Conservation (phyloP, 108 stramenopile genomes). For the Epithemia pelagica region DNA sequence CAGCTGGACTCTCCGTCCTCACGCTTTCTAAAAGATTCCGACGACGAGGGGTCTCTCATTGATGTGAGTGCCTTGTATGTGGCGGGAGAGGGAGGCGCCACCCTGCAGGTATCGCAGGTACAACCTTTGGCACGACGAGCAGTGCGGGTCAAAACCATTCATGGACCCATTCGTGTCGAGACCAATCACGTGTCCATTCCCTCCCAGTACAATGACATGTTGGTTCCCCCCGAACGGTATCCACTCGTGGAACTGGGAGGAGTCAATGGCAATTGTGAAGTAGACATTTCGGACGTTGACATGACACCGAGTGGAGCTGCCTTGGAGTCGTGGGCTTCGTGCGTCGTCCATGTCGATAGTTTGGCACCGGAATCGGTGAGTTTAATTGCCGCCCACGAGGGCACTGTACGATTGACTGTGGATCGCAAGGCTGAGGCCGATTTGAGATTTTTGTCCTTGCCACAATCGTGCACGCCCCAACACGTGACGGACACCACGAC, state of each 20-base stretch:
- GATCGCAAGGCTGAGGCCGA: constrained; percentile 86
- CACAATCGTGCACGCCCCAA: not conserved
- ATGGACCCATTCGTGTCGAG: constrained; percentile 50
- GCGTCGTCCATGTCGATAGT: constrained; percentile 74
- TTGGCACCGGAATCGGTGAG: constrained; percentile 65
- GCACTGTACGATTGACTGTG: constrained; percentile 48
- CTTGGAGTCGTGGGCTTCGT: constrained; percentile 14
- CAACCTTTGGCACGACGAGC: constrained; percentile 16
- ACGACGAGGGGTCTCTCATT: constrained; percentile 63
- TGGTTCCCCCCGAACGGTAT: constrained; percentile 15
- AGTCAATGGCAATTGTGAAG: constrained; percentile 84
- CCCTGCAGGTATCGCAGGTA: not conserved
- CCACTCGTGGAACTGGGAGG: constrained; percentile 69
- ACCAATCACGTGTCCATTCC: constrained; percentile 14
- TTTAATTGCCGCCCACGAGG: constrained; percentile 37
- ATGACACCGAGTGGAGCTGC: not conserved
- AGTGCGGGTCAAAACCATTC: constrained; percentile 69
- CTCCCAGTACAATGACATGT: constrained; percentile 16
- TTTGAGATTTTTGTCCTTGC: constrained; percentile 43
- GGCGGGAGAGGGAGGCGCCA: constrained; percentile 23
- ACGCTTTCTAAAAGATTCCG: constrained; percentile 31
- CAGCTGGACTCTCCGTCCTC: not conserved
- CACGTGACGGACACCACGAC: constrained; percentile 18
- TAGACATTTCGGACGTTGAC: constrained; percentile 10
- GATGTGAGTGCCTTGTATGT: constrained; percentile 78